Percentiles rank a stretch among this genome's conserved stretches.
Evolutionary conservation across 306 rosid species (phyloP).

Genomic region (Rubus idaeus): DNA sequence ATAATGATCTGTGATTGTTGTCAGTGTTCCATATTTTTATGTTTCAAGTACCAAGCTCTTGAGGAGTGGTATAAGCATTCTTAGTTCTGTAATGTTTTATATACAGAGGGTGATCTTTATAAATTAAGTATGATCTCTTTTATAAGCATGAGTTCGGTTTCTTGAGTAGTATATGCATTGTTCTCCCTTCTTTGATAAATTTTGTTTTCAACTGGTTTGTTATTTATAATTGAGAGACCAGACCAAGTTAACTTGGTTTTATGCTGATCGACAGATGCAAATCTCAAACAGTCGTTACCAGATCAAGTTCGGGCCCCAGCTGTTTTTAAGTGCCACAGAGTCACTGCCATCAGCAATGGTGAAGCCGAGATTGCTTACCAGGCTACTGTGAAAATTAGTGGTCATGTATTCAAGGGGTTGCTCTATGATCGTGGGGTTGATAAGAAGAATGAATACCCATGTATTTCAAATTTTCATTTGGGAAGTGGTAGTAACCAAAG

Average conservation of each 20-base stretch:
- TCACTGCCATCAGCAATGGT: conserved; percentile 64
- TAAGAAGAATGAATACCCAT: conserved; percentile 40
- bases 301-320: conserved; percentile 67
- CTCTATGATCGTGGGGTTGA: conserved; percentile 78
- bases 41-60: background rate
- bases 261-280: conserved; percentile 50
- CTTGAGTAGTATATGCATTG: background rate
- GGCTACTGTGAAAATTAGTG: conserved; percentile 73
- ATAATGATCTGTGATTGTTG: background rate
- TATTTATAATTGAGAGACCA: background rate
- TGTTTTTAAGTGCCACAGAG: conserved; percentile 75
- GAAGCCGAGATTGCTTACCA: conserved; percentile 66
- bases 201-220: background rate
- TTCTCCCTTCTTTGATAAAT: background rate
- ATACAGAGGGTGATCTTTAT: background rate
- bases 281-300: conserved; percentile 58
- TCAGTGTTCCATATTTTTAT: background rate
- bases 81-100: background rate
- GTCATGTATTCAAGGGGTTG: conserved; percentile 79
- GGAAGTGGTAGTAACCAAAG: conserved; percentile 49
- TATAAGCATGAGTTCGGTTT: background rate
- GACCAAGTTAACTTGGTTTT: conserved; percentile 2
- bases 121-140: background rate
- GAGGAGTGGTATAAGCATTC: background rate
- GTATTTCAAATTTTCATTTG: conserved; percentile 52